phyloP scores from a whole-genome alignment of 495 filamentous ascomycete genomes.

The Lasiosphaeris hirsuta region DNA sequence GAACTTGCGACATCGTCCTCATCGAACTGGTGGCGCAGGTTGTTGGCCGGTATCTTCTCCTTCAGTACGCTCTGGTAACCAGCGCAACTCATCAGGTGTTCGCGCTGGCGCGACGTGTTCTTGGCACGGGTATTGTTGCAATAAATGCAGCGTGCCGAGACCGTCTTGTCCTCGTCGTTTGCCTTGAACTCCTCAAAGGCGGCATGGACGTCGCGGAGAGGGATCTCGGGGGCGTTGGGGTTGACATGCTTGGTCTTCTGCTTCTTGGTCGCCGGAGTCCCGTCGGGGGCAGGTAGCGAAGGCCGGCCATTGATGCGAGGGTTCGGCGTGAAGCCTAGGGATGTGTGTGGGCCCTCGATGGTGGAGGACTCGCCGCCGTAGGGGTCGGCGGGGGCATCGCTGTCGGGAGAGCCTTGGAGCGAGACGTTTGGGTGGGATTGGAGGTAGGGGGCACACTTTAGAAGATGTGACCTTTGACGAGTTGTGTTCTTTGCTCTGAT shows the following conservation, averaged over 20 bases:
- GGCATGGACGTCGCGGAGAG: constrained; percentile 28
- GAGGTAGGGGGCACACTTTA: constrained; percentile 25
- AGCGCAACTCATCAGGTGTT: constrained; percentile 26
- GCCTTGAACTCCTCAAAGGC: constrained; percentile 30
- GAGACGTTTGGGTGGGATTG: constrained; percentile 26
- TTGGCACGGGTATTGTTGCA: constrained; percentile 30
- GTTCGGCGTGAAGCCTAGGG: constrained; percentile 27
- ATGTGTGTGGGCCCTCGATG: constrained; percentile 11
- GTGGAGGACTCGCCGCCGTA: constrained; percentile 1
- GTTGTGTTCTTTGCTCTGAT: constrained; percentile 32
- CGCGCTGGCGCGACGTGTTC: constrained; percentile 32
- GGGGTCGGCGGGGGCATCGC: constrained; percentile 8
- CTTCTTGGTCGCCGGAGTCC: constrained; percentile 25
- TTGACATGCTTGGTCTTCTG: constrained; percentile 20
- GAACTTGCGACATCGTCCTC: constrained; percentile 29
- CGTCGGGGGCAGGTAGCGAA: constrained; percentile 15
- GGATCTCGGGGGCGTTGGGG: constrained; percentile 22
- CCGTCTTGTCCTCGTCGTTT: constrained; percentile 30
- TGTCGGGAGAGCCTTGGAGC: constrained; percentile 8
- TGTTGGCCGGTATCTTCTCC: constrained; percentile 29
- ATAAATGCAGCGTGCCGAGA: constrained; percentile 24
- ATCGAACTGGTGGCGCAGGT: constrained; percentile 29
- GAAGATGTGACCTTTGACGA: constrained; percentile 31
- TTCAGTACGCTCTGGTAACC: constrained; percentile 25
- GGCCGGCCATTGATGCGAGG: constrained; percentile 30